Percentiles rank a stretch among this genome's conserved stretches.
Evolutionary conservation across 108 stramenopile species (phyloP).

Genomic region (Nannochloropsis oceanica): DNA sequence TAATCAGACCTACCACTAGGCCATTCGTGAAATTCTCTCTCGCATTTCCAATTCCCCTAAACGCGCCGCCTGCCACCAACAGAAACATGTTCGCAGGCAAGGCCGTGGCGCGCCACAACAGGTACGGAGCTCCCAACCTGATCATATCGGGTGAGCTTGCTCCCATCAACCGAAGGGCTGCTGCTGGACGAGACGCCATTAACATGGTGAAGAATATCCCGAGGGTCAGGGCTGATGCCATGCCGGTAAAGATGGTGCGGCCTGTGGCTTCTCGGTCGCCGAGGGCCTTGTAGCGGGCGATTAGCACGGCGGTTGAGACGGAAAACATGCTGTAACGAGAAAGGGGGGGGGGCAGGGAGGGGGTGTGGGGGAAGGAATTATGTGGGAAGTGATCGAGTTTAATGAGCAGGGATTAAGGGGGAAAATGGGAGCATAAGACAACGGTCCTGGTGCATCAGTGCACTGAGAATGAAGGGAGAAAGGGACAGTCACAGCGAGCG

Average conservation of each 20-base stretch:
- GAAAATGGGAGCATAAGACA: slow-evolving; percentile 7
- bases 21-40: slow-evolving; percentile 4
- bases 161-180: neutral
- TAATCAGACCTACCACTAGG: slow-evolving; percentile 6
- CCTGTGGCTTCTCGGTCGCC: neutral
- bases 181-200: neutral
- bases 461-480: neutral
- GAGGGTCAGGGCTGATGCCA: neutral
- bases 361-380: no score
- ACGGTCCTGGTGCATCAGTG: no score
- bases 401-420: neutral
- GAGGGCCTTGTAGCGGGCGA: neutral
- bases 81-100: slow-evolving; percentile 27
- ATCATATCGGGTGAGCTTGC: neutral
- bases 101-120: slow-evolving; percentile 20
- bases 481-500: neutral
- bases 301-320: neutral
- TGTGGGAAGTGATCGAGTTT: no score
- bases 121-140: slow-evolving; percentile 3
- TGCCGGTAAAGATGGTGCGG: neutral
- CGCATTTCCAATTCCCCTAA: slow-evolving; percentile 3
- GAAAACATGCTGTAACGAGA: neutral
- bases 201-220: neutral
- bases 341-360: no score
- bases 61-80: slow-evolving; percentile 24